These are phyloP conservation scores for Thalassia testudinum DNA, from an alignment of 116 monocot species.

Conservation along the genomic window DNA sequence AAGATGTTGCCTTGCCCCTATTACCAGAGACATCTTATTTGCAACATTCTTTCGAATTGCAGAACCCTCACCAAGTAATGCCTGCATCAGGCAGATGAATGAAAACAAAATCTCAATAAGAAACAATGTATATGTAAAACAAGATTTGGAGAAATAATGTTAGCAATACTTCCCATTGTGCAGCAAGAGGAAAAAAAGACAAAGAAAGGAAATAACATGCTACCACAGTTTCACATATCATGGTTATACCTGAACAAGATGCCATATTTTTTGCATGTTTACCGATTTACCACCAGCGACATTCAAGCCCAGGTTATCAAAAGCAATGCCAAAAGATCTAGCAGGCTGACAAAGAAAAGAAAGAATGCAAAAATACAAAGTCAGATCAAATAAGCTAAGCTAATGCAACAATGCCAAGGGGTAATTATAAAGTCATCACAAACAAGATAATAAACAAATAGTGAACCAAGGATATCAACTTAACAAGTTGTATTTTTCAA, in stretches of 20 bases:
- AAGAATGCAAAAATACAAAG: not conserved
- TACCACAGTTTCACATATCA: not conserved
- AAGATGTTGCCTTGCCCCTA: constrained; percentile 87
- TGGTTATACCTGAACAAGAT: constrained; percentile 71
- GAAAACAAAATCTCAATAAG: not conserved
- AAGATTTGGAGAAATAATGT: not conserved
- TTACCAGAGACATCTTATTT: constrained; percentile 83
- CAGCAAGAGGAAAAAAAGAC: no score
- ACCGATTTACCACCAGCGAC: constrained; percentile 60
- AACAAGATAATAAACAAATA: no score
- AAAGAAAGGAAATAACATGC: not conserved
- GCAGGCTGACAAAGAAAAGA: constrained; percentile 51
- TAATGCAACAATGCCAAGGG: no score
- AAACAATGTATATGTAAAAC: not conserved
- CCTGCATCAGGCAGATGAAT: constrained; percentile 26
- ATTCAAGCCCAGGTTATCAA: constrained; percentile 48
- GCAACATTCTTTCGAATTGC: constrained; percentile 33
- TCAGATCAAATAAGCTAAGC: no score
- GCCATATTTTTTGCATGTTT: constrained; percentile 96
- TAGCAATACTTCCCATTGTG: no score
- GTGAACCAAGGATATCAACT: no score
- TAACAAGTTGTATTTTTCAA: no score
- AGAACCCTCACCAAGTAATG: constrained; percentile 56
- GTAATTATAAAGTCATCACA: no score
- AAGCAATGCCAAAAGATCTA: constrained; percentile 59